Percentiles rank a stretch among this genome's conserved stretches.
These are phyloP conservation scores for Ceratobasidium sp. DNA, from an alignment of 1,284 basidiomycete genomes.

Conservation along the genomic window DNA sequence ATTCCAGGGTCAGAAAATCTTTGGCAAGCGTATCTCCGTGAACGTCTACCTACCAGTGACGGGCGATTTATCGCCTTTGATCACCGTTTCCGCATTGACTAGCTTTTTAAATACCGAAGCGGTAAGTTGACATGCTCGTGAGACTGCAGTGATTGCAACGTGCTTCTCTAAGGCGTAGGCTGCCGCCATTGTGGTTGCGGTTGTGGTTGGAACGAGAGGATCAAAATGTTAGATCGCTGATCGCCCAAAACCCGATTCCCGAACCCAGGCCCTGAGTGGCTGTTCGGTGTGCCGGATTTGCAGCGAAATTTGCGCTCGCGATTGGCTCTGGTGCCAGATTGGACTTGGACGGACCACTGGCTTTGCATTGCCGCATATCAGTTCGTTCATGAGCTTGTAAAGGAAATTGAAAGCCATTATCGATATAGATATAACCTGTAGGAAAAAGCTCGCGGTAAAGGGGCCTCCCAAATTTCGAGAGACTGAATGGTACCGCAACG, in stretches of 20 bases:
- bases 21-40: background rate
- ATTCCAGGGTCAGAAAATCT: conserved; percentile 23
- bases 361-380: too few species aligned
- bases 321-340: too few species aligned
- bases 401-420: too few species aligned
- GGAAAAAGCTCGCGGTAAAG: too few species aligned
- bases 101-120: conserved; percentile 90
- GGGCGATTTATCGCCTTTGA: conserved; percentile 95
- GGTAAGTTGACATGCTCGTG: conserved; percentile 88
- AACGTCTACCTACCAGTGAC: conserved; percentile 80
- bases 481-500: too few species aligned
- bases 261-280: background rate
- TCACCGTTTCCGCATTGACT: conserved; percentile 88
- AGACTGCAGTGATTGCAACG: conserved; percentile 91
- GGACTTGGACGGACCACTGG: too few species aligned
- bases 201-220: background rate
- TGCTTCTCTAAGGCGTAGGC: conserved; percentile 69
- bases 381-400: too few species aligned
- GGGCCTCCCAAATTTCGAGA: too few species aligned
- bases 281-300: background rate
- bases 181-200: conserved; percentile 59
- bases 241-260: background rate
- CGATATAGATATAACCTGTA: too few species aligned
- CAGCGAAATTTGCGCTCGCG: background rate
- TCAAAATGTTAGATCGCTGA: background rate